Evolutionary conservation across 805 yeast species (phyloP).

Genomic region (Wickerhamomyces alni): DNA sequence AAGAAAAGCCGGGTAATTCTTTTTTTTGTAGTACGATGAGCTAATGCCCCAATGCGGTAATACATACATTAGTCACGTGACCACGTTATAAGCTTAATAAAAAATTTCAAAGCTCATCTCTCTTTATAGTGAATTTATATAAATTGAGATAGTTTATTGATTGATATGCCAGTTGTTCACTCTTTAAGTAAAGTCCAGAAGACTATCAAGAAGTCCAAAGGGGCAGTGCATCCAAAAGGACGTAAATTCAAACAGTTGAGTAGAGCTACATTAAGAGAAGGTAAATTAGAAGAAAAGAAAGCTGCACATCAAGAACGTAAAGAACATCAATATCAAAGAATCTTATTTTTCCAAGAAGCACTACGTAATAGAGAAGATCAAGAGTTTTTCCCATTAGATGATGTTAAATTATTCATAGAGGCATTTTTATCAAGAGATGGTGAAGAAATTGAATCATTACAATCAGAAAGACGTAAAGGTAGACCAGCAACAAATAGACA

Average conservation of each 20-base stretch:
- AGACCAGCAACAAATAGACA: constrained; percentile 77
- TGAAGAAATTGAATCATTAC: constrained; percentile 63
- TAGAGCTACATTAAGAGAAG: constrained; percentile 82
- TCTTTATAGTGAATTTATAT: neutral
- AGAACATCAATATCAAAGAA: constrained; percentile 52
- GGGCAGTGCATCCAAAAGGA: constrained; percentile 77
- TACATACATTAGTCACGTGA: too few relatives aligned
- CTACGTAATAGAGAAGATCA: constrained; percentile 36
- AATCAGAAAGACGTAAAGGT: constrained; percentile 69
- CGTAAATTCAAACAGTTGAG: constrained; percentile 80
- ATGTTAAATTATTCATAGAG: constrained; percentile 55
- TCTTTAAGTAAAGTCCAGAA: constrained; percentile 61
- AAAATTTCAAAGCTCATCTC: too few relatives aligned
- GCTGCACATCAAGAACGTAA: constrained; percentile 50
- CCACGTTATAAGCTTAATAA: too few relatives aligned
- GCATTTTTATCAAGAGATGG: constrained; percentile 64
- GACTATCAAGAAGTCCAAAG: constrained; percentile 47
- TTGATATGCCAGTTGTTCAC: constrained; percentile 57
- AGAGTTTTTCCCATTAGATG: constrained; percentile 44
- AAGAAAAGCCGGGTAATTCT: too few relatives aligned
- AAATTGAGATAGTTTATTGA: neutral
- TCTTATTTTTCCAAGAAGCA: constrained; percentile 56
- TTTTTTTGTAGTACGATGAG: too few relatives aligned
- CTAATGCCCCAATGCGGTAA: too few relatives aligned
- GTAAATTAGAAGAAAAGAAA: constrained; percentile 58